Evolutionary conservation across 305 asterid species (phyloP).

Genomic region (Fraxinus latifolia): DNA sequence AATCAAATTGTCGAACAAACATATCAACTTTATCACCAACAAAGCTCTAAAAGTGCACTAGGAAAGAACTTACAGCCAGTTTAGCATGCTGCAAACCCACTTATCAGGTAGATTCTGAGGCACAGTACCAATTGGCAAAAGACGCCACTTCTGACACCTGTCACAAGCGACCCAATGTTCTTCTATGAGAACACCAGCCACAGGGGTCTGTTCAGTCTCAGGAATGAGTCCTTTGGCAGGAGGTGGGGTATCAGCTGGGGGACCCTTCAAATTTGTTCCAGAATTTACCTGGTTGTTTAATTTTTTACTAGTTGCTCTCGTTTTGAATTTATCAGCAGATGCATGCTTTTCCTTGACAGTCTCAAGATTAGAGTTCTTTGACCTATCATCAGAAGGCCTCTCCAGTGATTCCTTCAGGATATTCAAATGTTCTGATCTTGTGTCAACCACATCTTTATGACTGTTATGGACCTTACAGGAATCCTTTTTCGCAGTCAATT

Average conservation of each 20-base stretch:
- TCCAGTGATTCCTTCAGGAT: conserved; percentile 31
- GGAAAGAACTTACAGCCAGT: conserved; percentile 87
- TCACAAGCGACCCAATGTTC: conserved; percentile 88
- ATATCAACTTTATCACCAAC: neutral
- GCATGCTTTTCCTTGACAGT: conserved; percentile 35
- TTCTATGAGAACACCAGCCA: conserved; percentile 43
- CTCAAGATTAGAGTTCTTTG: conserved; percentile 44
- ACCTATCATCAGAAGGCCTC: conserved; percentile 38
- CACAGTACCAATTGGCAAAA: conserved; percentile 61
- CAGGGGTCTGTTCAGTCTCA: conserved; percentile 39
- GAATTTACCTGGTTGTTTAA: conserved; percentile 34
- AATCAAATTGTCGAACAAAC: conserved; percentile 3
- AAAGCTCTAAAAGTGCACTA: conserved; percentile 15
- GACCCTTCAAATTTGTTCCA: conserved; percentile 31
- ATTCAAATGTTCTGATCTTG: conserved; percentile 34
- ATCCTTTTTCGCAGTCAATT: conserved; percentile 45
- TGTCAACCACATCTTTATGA: conserved; percentile 32
- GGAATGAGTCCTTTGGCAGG: conserved; percentile 30
- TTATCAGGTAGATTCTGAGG: conserved; percentile 60
- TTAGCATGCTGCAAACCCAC: conserved; percentile 81
- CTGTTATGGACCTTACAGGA: conserved; percentile 28
- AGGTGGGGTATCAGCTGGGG: conserved; percentile 40
- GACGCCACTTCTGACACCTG: conserved; percentile 75
- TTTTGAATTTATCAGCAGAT: conserved; percentile 42
- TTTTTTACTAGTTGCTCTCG: conserved; percentile 34